A percentile compares a stretch with the other conserved stretches of the same genome.
phyloP scores from a whole-genome alignment of 106 monocot genomes.

The Posidonia australis region DNA sequence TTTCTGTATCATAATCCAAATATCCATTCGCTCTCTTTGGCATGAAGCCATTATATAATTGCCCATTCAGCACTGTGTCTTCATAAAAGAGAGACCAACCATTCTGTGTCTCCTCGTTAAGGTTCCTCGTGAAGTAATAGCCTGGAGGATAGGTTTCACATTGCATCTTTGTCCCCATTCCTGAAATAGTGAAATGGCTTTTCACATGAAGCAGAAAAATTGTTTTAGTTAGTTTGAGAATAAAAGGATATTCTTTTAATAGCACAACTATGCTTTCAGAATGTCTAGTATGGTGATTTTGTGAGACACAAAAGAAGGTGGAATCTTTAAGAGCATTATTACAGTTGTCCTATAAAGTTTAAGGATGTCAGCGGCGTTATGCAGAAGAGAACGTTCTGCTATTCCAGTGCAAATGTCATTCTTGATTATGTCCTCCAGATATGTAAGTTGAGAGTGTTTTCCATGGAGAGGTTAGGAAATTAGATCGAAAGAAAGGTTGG shows the following conservation, averaged over 20 bases:
- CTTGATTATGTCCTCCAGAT: too few relatives aligned
- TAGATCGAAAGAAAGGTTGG: too few relatives aligned
- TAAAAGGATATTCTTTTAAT: not conserved
- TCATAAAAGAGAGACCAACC: constrained; percentile 37
- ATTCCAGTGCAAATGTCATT: too few relatives aligned
- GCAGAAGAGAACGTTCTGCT: too few relatives aligned
- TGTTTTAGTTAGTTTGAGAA: not conserved
- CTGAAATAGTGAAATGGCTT: constrained; percentile 9
- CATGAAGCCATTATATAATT: constrained; percentile 14
- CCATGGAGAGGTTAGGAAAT: too few relatives aligned
- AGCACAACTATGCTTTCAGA: too few relatives aligned
- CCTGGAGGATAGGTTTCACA: constrained; percentile 33
- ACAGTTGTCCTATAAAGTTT: too few relatives aligned
- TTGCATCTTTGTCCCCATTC: constrained; percentile 59
- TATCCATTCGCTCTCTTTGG: constrained; percentile 17
- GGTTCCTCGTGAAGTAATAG: constrained; percentile 37
- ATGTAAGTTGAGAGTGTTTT: too few relatives aligned
- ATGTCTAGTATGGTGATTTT: too few relatives aligned
- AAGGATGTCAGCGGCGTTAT: too few relatives aligned
- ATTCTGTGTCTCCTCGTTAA: constrained; percentile 26
- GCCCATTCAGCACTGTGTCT: constrained; percentile 16
- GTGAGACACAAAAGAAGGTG: too few relatives aligned
- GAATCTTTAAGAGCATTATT: too few relatives aligned
- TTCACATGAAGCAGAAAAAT: constrained; percentile 1
- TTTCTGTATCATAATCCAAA: constrained; percentile 54